A percentile compares a stretch with the other conserved stretches of the same genome.
Conservation (phyloP, 176 grass and related monocot genomes). For the Zoysia pacifica region DNA sequence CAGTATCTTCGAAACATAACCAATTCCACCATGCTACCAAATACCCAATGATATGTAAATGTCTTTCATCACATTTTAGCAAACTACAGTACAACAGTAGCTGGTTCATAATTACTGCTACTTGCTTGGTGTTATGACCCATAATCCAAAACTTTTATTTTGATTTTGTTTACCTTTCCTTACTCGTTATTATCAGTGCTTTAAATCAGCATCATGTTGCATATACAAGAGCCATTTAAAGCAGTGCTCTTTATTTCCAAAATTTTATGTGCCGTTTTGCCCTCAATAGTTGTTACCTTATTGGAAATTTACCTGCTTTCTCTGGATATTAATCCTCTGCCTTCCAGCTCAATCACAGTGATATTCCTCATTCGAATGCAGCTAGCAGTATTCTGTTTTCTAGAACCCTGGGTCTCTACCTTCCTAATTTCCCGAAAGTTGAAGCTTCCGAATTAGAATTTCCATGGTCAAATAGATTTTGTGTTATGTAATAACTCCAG, state of each 20-base stretch:
- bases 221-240: not conserved
- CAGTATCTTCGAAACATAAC: no score
- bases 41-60: not conserved
- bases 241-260: not conserved
- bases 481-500: slow-evolving; percentile 1
- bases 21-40: no score
- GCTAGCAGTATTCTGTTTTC: not conserved
- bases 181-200: not conserved
- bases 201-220: not conserved
- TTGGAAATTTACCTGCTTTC: not conserved
- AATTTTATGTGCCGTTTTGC: not conserved
- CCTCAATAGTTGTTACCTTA: not conserved
- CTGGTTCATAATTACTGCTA: not conserved
- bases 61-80: not conserved
- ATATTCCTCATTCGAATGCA: not conserved
- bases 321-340: not conserved
- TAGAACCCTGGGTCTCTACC: not conserved
- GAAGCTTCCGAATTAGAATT: not conserved
- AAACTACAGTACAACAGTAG: slow-evolving; percentile 12
- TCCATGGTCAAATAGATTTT: not conserved
- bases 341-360: not conserved
- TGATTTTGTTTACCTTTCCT: not conserved
- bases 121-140: not conserved
- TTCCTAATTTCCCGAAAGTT: not conserved
- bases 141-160: not conserved